Evolutionary conservation across 208 protist species (phyloP), one percentile per base, ranked within the genome.

Genomic region (Leishmania braziliensis): DNA sequence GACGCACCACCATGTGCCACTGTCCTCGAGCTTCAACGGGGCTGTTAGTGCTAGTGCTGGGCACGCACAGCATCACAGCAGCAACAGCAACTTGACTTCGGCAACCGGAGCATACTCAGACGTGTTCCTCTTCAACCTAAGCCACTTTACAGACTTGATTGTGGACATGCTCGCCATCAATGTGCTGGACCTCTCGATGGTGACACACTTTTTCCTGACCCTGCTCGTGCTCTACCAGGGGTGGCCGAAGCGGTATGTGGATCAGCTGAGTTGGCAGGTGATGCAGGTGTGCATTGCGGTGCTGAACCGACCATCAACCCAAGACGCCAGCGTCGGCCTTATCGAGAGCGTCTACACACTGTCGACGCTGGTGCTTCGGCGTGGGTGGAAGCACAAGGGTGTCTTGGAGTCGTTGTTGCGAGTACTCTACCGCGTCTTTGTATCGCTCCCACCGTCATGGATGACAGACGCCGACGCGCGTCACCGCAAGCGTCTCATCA

Each of bases 81-180:
- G 43, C 16, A 33, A 39, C 74, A 50, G 74, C 74, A 48, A 39
- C 48, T 18, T 8, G 3, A 46, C 5, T 16, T 29, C 33, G 33
- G 56, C 54, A 12, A 14, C 56, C 18, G 60, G 79, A 29, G 54
- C 23, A 10, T 73, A 81, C 36, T 82, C 81, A 2, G 92, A 95
- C 56, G 88, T 95, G 6, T 94, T 97, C 54, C 80, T 94, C 60
- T 95, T 91, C 80, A 97, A 97, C 84, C 79, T 96, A 16, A 92
- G 85, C 51, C 88, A 88, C 74, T 95, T 97, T 65, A 94, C 91
- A 10, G 89, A 93, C 74, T 76, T 97, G 14, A 82, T 97, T 12
- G 89, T 95, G 51, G 92, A 97, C 81, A 86, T 97, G 86, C 73
- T 97, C 4, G 92, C 92, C 33, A 94, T 95, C 80, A 91, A 94